Percentiles rank a stretch among this genome's conserved stretches.
These are phyloP conservation scores for Naumovozyma dairenensis DNA, from an alignment of 805 yeast species.

Conservation along the genomic window DNA sequence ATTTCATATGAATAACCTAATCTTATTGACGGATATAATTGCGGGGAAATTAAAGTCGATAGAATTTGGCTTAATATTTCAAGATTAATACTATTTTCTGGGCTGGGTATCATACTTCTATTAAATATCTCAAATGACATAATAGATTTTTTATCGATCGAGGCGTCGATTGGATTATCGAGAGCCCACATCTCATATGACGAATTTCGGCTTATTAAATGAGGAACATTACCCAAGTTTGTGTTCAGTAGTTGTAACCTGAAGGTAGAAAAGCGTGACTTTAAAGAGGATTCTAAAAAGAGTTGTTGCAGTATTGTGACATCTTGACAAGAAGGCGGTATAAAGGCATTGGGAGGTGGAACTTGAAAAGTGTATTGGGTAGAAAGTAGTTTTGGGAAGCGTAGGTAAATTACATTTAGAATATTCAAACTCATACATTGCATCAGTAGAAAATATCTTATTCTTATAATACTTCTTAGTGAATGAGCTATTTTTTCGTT, in stretches of 20 bases:
- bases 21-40: conserved; percentile 45
- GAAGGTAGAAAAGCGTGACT: conserved; percentile 26
- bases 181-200: conserved; percentile 46
- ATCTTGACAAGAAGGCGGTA: conserved; percentile 8
- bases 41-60: conserved; percentile 31
- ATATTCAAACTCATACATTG: too few relatives aligned
- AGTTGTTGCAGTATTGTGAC: conserved; percentile 16
- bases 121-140: conserved; percentile 40
- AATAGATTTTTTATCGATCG: conserved; percentile 27
- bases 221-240: conserved; percentile 27
- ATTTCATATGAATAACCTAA: conserved; percentile 50
- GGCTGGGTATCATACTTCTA: conserved; percentile 25
- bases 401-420: conserved; percentile 7
- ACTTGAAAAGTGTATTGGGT: conserved; percentile 3
- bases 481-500: conserved; percentile 6
- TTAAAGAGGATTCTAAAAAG: conserved; percentile 7
- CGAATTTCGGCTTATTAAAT: conserved; percentile 27
- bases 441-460: too few relatives aligned
- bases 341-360: conserved; percentile 10
- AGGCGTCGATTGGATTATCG: conserved; percentile 23
- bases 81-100: conserved; percentile 35
- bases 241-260: conserved; percentile 28
- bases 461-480: not conserved
- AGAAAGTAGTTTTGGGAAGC: not conserved
- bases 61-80: conserved; percentile 46